A percentile compares a stretch with the other conserved stretches of the same genome.
Evolutionary conservation across 345 rosid species (phyloP).

Genomic region (Arabidopsis thaliana): DNA sequence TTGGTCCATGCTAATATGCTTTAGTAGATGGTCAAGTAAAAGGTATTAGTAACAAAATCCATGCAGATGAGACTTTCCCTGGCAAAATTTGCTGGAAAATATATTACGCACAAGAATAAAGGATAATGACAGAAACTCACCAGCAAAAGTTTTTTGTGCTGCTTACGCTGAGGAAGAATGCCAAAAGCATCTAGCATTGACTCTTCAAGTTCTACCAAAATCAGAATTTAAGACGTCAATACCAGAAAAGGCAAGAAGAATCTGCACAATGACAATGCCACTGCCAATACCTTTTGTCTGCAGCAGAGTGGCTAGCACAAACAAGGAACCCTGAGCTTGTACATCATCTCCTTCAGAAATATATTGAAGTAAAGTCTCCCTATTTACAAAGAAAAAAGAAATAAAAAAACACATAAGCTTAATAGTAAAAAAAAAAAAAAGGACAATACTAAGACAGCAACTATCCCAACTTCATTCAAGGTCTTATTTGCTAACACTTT

Average conservation of each 20-base stretch:
- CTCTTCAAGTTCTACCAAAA: constrained; percentile 80
- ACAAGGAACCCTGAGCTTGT: constrained; percentile 81
- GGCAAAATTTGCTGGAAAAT: constrained; percentile 10
- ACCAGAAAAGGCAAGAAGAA: constrained; percentile 27
- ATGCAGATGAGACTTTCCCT: constrained; percentile 2
- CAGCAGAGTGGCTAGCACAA: constrained; percentile 83
- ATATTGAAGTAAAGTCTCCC: constrained; percentile 80
- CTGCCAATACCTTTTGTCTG: constrained; percentile 86
- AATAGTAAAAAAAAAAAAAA: neutral
- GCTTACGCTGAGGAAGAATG: constrained; percentile 96
- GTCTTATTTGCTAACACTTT: constrained; percentile 35
- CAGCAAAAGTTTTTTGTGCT: constrained; percentile 90
- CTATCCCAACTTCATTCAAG: constrained; percentile 12
- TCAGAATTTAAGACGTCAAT: constrained; percentile 17
- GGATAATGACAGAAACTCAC: constrained; percentile 54
- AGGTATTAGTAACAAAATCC: constrained; percentile 5
- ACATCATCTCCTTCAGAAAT: constrained; percentile 73
- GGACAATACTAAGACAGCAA: constrained; percentile 8
- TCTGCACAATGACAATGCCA: constrained; percentile 32
- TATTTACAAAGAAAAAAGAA: constrained; percentile 34
- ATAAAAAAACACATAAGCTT: constrained; percentile 6
- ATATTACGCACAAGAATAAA: constrained; percentile 15
- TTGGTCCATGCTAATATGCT: neutral
- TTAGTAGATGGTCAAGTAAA: constrained; percentile 1
- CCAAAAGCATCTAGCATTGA: constrained; percentile 97